Conservation (phyloP, 805 yeast genomes). For the Isabelozyma pseudorhagii region DNA sequence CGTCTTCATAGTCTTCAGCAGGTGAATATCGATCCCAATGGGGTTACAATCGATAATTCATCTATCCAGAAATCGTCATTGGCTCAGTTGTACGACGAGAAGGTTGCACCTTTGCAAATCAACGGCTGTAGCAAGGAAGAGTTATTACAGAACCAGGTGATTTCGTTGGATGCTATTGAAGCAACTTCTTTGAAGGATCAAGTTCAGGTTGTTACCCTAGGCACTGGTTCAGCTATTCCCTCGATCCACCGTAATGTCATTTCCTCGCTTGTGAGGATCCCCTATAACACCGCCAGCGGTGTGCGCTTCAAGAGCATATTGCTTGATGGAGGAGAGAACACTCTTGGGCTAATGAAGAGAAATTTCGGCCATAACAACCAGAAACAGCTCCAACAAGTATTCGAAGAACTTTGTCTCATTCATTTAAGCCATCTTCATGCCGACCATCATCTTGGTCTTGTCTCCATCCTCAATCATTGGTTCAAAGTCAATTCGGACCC, state of each 20-base stretch:
- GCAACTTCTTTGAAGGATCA: conserved; percentile 38
- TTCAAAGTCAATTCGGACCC: conserved; percentile 33
- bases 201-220: conserved; percentile 72
- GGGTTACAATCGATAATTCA: conserved; percentile 18
- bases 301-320: conserved; percentile 45
- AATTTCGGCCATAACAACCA: conserved; percentile 49
- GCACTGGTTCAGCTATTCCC: conserved; percentile 93
- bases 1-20: conserved; percentile 33
- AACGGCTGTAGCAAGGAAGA: conserved; percentile 7
- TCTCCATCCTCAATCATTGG: conserved; percentile 72
- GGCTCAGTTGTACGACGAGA: conserved; percentile 29
- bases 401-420: conserved; percentile 61
- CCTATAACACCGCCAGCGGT: conserved; percentile 22
- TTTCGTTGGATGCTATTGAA: conserved; percentile 13
- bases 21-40: conserved; percentile 19
- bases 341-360: conserved; percentile 69
- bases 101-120: conserved; percentile 16
- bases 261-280: conserved; percentile 73
- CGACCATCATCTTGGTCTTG: conserved; percentile 89
- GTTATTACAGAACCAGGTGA: conserved; percentile 14
- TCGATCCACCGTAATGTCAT: conserved; percentile 81
- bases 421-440: conserved; percentile 92
- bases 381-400: conserved; percentile 31
- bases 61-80: conserved; percentile 18
- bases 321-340: conserved; percentile 95